These are phyloP conservation scores for Phytomonas francai DNA, from an alignment of 208 protist species.

Conservation along the genomic window DNA sequence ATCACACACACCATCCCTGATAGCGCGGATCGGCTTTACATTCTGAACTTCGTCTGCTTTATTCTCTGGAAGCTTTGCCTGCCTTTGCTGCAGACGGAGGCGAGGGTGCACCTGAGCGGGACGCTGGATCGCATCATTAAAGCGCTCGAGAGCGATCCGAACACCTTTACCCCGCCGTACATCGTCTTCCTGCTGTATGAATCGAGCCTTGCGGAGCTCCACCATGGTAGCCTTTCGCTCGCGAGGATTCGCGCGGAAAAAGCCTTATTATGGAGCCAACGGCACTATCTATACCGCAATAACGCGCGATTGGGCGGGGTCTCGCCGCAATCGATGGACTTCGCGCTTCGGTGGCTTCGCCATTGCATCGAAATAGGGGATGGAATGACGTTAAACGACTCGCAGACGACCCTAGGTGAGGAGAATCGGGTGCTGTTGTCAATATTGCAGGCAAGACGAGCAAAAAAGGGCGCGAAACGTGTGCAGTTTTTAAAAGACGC, in stretches of 20 bases:
- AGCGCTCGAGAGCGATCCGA: not conserved
- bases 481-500: slow-evolving; percentile 40
- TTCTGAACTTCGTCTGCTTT: slow-evolving; percentile 41
- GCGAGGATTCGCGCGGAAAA: no score
- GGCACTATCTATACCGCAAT: not conserved
- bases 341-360: slow-evolving; percentile 36
- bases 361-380: slow-evolving; percentile 9
- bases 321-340: slow-evolving; percentile 28
- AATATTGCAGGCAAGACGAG: slow-evolving; percentile 43
- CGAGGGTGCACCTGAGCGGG: slow-evolving; percentile 11
- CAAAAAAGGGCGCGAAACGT: slow-evolving; percentile 24
- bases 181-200: slow-evolving; percentile 38
- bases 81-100: slow-evolving; percentile 23
- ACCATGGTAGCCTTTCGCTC: no score
- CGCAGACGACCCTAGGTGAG: slow-evolving; percentile 6
- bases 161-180: slow-evolving; percentile 10
- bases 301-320: not conserved
- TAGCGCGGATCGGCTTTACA: slow-evolving; percentile 55
- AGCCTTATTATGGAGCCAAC: no score
- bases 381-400: not conserved
- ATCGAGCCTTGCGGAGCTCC: slow-evolving; percentile 18
- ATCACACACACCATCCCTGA: slow-evolving; percentile 52
- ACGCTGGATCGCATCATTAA: slow-evolving; percentile 11
- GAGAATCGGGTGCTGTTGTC: slow-evolving; percentile 5
- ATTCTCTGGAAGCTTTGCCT: slow-evolving; percentile 69